A percentile compares a stretch with the other conserved stretches of the same genome.
Conservation (phyloP, 2,329 filamentous ascomycete species). For the Diaporthe capsici region DNA sequence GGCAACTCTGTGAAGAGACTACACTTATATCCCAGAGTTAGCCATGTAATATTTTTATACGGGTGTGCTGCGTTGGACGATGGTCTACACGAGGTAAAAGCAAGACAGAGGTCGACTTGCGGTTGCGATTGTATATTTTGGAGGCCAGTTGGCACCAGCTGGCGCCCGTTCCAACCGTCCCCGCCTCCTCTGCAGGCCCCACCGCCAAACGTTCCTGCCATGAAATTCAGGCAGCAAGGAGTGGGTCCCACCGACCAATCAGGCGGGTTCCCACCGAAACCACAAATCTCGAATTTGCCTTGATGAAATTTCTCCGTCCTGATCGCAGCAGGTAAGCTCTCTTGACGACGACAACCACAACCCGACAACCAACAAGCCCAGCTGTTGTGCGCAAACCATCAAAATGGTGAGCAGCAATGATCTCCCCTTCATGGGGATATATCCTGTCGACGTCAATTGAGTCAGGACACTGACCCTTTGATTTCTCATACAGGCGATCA, state of each 20-base stretch:
- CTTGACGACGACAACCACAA: constrained; percentile 41
- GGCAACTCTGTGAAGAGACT: background rate
- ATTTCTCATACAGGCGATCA: constrained; percentile 82
- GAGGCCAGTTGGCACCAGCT: background rate
- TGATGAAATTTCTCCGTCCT: constrained; percentile 40
- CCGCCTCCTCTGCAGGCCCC: background rate
- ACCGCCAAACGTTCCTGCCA: background rate
- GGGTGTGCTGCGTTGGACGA: background rate
- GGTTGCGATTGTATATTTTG: too few species aligned
- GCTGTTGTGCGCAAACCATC: constrained; percentile 66
- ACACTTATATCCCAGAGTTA: too few species aligned
- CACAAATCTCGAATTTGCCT: constrained; percentile 38
- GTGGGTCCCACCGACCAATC: constrained; percentile 35
- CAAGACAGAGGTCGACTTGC: background rate
- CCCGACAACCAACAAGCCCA: constrained; percentile 41
- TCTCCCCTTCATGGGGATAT: constrained; percentile 30
- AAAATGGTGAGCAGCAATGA: constrained; percentile 62
- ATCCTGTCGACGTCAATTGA: constrained; percentile 43
- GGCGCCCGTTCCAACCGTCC: fast-evolving
- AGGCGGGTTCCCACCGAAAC: constrained; percentile 40
- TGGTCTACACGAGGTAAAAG: background rate
- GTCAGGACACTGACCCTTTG: constrained; percentile 50
- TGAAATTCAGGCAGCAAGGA: constrained; percentile 13
- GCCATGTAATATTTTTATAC: background rate
- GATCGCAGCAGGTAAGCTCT: constrained; percentile 30